These are phyloP conservation scores for Gastroboletus turbinatus DNA, from an alignment of 1,284 basidiomycete genomes.

Conservation along the genomic window DNA sequence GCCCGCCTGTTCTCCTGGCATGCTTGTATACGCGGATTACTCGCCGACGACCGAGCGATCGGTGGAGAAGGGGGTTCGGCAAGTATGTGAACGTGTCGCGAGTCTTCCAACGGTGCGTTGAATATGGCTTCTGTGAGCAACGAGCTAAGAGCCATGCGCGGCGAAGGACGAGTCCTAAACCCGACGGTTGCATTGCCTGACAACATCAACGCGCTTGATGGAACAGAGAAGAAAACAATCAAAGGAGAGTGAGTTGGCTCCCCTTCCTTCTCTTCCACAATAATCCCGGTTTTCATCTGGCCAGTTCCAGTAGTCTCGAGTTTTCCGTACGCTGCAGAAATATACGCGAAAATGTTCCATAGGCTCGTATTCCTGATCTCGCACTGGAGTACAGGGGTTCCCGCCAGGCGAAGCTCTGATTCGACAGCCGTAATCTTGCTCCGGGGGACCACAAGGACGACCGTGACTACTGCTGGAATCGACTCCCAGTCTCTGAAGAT, in stretches of 20 bases:
- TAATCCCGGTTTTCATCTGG: slow-evolving; percentile 21
- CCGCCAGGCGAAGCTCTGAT: slow-evolving; percentile 20
- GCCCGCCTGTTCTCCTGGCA: neutral
- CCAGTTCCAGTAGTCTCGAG: slow-evolving; percentile 22
- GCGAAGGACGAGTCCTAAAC: slow-evolving; percentile 33
- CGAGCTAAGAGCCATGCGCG: neutral
- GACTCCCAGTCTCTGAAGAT: slow-evolving; percentile 23
- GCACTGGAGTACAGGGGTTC: slow-evolving; percentile 41
- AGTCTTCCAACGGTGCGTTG: slow-evolving; percentile 31
- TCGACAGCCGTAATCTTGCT: slow-evolving; percentile 16
- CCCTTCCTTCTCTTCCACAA: slow-evolving; percentile 37
- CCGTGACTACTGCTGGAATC: slow-evolving; percentile 24
- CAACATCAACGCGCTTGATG: slow-evolving; percentile 36
- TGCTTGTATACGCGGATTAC: neutral
- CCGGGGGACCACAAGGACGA: slow-evolving; percentile 28
- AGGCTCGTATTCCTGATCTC: slow-evolving; percentile 23
- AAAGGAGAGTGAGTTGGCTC: slow-evolving; percentile 36
- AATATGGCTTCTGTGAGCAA: slow-evolving; percentile 29
- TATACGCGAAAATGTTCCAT: slow-evolving; percentile 38
- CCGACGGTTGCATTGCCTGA: slow-evolving; percentile 24
- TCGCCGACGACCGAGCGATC: neutral
- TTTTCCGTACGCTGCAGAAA: slow-evolving; percentile 40
- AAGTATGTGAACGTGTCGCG: slow-evolving; percentile 36
- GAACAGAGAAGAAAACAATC: slow-evolving; percentile 39
- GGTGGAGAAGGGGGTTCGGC: slow-evolving; percentile 11